A percentile compares a stretch with the other conserved stretches of the same genome.
These are phyloP conservation scores for Physocladia obscura DNA, from an alignment of 192 early-diverging fungal genomes.

Conservation along the genomic window DNA sequence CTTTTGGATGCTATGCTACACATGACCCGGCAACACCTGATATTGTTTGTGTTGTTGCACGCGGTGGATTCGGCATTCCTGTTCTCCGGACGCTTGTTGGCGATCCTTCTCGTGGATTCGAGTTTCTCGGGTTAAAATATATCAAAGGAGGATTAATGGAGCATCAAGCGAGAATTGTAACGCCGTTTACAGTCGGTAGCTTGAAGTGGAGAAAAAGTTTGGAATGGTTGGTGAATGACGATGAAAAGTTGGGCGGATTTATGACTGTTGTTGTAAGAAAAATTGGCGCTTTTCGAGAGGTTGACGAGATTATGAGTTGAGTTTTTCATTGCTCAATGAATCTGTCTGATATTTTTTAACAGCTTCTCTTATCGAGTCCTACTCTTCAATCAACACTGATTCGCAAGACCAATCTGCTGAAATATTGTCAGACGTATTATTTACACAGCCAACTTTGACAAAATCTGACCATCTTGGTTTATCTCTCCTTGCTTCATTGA, in stretches of 20 bases:
- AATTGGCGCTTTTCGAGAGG: background rate
- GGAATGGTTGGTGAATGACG: background rate
- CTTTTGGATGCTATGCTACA: too few species aligned
- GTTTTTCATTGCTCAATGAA: background rate
- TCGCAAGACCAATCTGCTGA: background rate
- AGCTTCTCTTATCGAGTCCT: slow-evolving; percentile 10
- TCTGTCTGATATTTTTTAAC: background rate
- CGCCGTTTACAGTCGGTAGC: background rate
- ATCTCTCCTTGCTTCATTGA: slow-evolving; percentile 3
- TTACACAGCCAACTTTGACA: background rate
- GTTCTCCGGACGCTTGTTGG: background rate
- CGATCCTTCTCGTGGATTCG: background rate
- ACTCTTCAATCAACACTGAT: background rate
- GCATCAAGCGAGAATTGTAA: slow-evolving; percentile 9
- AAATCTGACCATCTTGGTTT: background rate
- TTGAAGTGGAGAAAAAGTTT: background rate
- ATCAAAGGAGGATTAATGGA: background rate
- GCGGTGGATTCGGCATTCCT: slow-evolving; percentile 21
- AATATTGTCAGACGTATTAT: background rate
- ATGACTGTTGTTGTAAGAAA: slow-evolving; percentile 19
- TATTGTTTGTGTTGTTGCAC: slow-evolving; percentile 16
- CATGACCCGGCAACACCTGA: too few species aligned
- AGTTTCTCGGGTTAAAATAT: background rate
- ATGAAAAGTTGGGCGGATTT: background rate
- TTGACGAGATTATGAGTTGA: background rate